A percentile compares a stretch with the other conserved stretches of the same genome.
Conservation (phyloP, 2,329 filamentous ascomycete genomes). For the Paracamarosporium sp. region DNA sequence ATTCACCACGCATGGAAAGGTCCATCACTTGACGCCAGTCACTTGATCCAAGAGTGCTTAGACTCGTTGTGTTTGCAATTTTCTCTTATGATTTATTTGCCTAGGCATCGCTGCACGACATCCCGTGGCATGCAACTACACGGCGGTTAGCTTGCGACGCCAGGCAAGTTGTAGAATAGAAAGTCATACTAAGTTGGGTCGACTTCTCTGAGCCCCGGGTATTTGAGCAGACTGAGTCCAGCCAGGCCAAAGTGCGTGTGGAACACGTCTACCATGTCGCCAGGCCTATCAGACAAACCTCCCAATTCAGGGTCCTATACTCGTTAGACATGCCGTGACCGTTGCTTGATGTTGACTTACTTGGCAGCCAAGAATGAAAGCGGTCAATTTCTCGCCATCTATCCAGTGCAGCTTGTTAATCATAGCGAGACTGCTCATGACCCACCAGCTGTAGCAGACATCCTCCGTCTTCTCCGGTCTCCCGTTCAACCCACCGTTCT, state of each 20-base stretch:
- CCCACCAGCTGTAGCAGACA: constrained; percentile 99
- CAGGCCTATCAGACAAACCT: constrained; percentile 88
- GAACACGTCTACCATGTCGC: constrained; percentile 96
- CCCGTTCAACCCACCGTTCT: constrained; percentile 88
- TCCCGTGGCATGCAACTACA: constrained; percentile 49
- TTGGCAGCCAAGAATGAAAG: constrained; percentile 88
- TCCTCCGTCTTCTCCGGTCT: constrained; percentile 95
- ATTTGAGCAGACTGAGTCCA: constrained; percentile 82
- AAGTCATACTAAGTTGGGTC: constrained; percentile 82
- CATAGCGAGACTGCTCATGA: constrained; percentile 88
- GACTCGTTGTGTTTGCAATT: not conserved
- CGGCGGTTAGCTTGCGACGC: not conserved
- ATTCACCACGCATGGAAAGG: not conserved
- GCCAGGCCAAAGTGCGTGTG: constrained; percentile 91
- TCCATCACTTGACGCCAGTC: not conserved
- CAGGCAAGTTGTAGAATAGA: not conserved
- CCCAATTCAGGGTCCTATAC: constrained; percentile 75
- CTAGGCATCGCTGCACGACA: constrained; percentile 45
- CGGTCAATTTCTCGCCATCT: constrained; percentile 76
- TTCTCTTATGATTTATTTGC: constrained; percentile 20
- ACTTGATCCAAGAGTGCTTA: not conserved
- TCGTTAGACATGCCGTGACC: constrained; percentile 11
- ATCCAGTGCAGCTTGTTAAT: constrained; percentile 92
- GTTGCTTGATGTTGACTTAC: constrained; percentile 45
- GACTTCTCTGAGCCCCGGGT: constrained; percentile 77